Conservation (phyloP, 129 eudicot genomes). For the sunflower (Helianthus annuus) region HanXRQr2.0-SUNRISE NC_035436.2:206114487-206114986, state of each 20-base stretch:
- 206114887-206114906: constrained; percentile 60
- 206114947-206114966: constrained; percentile 54
- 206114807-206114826: constrained; percentile 77
- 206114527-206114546: constrained; percentile 25
- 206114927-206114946: constrained; percentile 47
- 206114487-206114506: constrained; percentile 35
- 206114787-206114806: constrained; percentile 77
- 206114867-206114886: constrained; percentile 75
- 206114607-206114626: constrained; percentile 18
- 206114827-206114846: constrained; percentile 62
- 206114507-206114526: constrained; percentile 45
- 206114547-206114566: constrained; percentile 34
- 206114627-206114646: not conserved
- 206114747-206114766: not conserved
- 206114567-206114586: constrained; percentile 34
- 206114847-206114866: constrained; percentile 74
- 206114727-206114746: constrained; percentile 23
- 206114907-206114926: constrained; percentile 44
- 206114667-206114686: constrained; percentile 24
- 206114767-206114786: not conserved
- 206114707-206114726: not conserved
- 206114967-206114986: constrained; percentile 53
- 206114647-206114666: constrained; percentile 22
- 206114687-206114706: constrained; percentile 23
- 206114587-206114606: constrained; percentile 30